A percentile compares a stretch with the other conserved stretches of the same genome.
These are phyloP conservation scores for Apophysomyces ossiformis DNA, from an alignment of 371 early-diverging fungal species.

Conservation along the genomic window DNA sequence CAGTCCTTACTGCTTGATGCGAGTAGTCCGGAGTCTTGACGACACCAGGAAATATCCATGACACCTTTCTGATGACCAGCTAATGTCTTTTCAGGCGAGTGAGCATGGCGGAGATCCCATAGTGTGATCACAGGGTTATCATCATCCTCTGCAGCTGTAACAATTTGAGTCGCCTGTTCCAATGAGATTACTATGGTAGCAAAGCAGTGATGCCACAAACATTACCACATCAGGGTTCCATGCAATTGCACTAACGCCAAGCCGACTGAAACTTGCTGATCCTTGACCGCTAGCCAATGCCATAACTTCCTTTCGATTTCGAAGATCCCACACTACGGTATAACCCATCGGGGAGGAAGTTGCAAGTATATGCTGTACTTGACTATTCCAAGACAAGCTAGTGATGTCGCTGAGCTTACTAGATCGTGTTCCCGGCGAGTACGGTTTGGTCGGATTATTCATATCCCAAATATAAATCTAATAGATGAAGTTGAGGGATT, in stretches of 20 bases:
- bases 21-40: slow-evolving; percentile 87
- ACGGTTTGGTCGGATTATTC: slow-evolving; percentile 81
- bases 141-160: slow-evolving; percentile 92
- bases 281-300: slow-evolving; percentile 67
- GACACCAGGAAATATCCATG: slow-evolving; percentile 92
- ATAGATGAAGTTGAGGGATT: background rate
- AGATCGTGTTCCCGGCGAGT: slow-evolving; percentile 86
- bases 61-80: slow-evolving; percentile 88
- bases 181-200: background rate
- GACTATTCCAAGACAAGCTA: slow-evolving; percentile 90
- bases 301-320: slow-evolving; percentile 86
- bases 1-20: slow-evolving; percentile 92
- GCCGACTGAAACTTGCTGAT: slow-evolving; percentile 56
- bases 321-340: slow-evolving; percentile 95
- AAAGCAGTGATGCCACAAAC: slow-evolving; percentile 15
- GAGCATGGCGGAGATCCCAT: slow-evolving; percentile 95
- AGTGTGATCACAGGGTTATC: slow-evolving; percentile 81
- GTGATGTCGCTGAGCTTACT: slow-evolving; percentile 88
- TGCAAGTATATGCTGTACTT: slow-evolving; percentile 93
- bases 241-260: slow-evolving; percentile 84
- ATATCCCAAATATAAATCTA: slow-evolving; percentile 96
- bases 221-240: slow-evolving; percentile 94
- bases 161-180: slow-evolving; percentile 84
- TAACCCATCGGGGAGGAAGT: slow-evolving; percentile 89
- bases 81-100: slow-evolving; percentile 84